phyloP scores from a whole-genome alignment of 1,139 yeast species.

The Hansenula sp. region DNA sequence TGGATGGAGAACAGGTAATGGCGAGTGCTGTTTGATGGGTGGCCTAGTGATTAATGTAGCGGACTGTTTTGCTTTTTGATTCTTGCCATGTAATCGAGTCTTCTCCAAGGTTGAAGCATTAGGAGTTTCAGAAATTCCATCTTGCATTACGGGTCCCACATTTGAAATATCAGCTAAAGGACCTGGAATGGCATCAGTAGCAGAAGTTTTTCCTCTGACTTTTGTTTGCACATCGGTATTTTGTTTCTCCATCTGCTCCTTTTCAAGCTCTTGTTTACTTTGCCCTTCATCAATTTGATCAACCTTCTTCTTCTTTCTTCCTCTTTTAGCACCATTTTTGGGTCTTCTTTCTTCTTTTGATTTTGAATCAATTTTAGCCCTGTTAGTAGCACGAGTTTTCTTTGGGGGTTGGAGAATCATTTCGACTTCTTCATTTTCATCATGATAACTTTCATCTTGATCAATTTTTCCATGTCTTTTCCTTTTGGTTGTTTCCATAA shows the following conservation, averaged over 20 bases:
- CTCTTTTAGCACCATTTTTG: neutral
- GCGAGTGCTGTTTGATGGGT: neutral
- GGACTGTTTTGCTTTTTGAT: neutral
- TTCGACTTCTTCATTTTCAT: neutral
- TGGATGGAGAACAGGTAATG: neutral
- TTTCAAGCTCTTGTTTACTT: too few relatives aligned
- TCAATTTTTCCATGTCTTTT: neutral
- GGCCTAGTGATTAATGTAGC: neutral
- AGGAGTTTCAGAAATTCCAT: neutral
- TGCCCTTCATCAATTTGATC: neutral
- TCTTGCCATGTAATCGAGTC: neutral
- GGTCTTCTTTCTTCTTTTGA: neutral
- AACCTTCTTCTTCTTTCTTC: neutral
- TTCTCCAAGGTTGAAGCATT: neutral
- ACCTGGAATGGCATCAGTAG: too few relatives aligned
- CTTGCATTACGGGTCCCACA: too few relatives aligned
- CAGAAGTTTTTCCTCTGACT: too few relatives aligned
- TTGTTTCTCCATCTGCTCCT: too few relatives aligned
- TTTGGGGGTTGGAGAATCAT: neutral
- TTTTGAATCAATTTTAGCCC: neutral
- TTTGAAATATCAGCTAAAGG: too few relatives aligned
- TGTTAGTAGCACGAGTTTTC: neutral
- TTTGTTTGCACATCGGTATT: too few relatives aligned
- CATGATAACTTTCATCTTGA: neutral
- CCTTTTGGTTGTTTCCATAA: neutral